A percentile compares a stretch with the other conserved stretches of the same genome.
These are phyloP conservation scores for Spergularia marina DNA, from an alignment of 148 eudicot genomes.

Conservation along the genomic window DNA sequence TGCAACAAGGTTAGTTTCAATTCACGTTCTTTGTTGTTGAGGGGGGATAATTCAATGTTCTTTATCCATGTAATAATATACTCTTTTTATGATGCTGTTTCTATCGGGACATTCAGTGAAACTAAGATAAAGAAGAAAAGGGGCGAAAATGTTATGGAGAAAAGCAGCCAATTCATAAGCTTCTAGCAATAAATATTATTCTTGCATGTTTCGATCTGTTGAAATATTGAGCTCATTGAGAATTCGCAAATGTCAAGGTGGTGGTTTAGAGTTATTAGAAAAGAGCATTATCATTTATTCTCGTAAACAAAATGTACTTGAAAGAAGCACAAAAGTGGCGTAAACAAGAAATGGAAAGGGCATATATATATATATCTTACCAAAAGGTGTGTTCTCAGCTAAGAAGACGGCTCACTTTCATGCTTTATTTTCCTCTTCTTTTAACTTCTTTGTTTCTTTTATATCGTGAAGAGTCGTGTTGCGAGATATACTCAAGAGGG, in stretches of 20 bases:
- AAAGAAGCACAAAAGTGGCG: not conserved
- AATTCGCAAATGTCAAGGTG: constrained; percentile 5
- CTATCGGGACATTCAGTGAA: not conserved
- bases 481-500: no score
- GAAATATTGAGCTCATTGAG: not conserved
- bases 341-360: constrained; percentile 16
- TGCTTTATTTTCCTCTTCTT: not conserved
- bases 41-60: not conserved
- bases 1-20: not conserved
- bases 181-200: not conserved
- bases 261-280: not conserved
- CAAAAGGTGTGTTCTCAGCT: constrained; percentile 14
- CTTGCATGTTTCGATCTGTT: not conserved
- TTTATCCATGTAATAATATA: not conserved
- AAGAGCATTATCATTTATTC: constrained; percentile 4
- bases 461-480: no score
- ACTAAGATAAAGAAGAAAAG: constrained; percentile 3
- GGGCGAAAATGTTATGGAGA: constrained; percentile 4
- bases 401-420: constrained; percentile 12
- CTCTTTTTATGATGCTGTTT: not conserved
- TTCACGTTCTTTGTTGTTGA: not conserved
- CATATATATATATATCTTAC: not conserved
- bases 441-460: not conserved
- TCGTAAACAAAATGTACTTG: not conserved
- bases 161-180: constrained; percentile 20